Evolutionary conservation across 2,329 filamentous ascomycete species (phyloP), one percentile per base, ranked within the genome.

Genomic region (Fusarium annulatum): DNA sequence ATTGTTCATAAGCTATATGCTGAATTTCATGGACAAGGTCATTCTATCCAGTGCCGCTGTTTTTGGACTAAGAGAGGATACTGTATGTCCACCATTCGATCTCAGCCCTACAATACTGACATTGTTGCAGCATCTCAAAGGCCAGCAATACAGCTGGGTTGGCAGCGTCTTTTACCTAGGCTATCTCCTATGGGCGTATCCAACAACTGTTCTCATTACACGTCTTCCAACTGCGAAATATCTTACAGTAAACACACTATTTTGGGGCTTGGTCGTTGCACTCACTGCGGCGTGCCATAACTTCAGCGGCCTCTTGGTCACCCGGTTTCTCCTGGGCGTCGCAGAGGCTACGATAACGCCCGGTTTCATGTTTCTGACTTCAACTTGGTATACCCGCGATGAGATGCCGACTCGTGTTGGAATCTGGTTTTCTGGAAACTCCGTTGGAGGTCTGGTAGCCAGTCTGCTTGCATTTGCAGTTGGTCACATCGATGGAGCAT

Each of bases 81-180:
- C 80, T 21, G 81, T 82, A 48, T 46, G 78, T 61, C 33, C 41
- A 6, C 14, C 30, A 12, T 16, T 5, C 2, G 11, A 26, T 12
- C 8, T n/a, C 16, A 4, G 16, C 4, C 9, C 15, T 18, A 12
- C 9, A 5, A 7, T 12, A 9, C 58, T 64, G 11, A 75, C 28
- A 14, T 12, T 26, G 6, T 39, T 10, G 18, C 33, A 79, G 77
- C 63, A 79, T 41, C 78, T 79, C 10, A 59, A 72, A 53, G 84
- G 81, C 53, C 77, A 81, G 57, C 80, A 93, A 83, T 94, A 91
- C 78, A 88, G 86, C 52, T 94, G 92, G 92, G 84, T 94, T 23
- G 78, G 81, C 38, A 82, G 81, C 46, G 76, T 83, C 52, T 81
- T 84, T 56, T 84, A 84, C 73, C 69, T 84, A 19, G 82, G 82